phyloP scores from a whole-genome alignment of 257 asterid species.

The Knoxia roxburghii region DNA sequence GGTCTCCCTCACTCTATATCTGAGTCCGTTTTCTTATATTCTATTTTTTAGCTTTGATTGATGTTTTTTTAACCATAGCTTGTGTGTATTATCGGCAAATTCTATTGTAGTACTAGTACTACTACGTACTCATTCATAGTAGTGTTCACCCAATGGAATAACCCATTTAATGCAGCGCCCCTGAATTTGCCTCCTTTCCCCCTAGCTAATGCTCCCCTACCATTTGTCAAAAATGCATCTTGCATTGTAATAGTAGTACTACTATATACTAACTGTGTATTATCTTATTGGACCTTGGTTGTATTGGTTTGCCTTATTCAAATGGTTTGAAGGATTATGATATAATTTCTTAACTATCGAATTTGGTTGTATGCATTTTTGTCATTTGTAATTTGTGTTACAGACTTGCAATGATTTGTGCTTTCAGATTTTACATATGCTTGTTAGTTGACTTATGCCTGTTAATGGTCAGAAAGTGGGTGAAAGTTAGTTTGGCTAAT shows the following conservation, averaged over 20 bases:
- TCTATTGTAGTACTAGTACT: too few species aligned
- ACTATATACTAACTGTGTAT: too few species aligned
- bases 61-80: neutral
- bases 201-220: too few species aligned
- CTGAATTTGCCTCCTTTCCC: too few species aligned
- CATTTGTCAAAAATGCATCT: too few species aligned
- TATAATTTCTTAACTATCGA: neutral
- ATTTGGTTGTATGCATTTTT: neutral
- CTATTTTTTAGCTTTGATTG: neutral
- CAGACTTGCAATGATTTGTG: neutral
- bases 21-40: conserved; percentile 9
- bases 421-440: neutral
- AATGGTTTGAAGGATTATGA: neutral
- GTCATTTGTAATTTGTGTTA: neutral
- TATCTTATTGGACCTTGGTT: neutral
- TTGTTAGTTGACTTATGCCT: neutral
- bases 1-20: conserved; percentile 25
- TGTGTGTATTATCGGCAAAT: too few species aligned
- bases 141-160: too few species aligned
- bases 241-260: too few species aligned
- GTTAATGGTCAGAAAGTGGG: neutral
- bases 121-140: too few species aligned
- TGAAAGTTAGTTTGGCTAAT: neutral
- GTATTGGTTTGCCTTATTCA: neutral
- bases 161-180: too few species aligned